phyloP scores from a whole-genome alignment of 2,329 filamentous ascomycete species.

The Cladobotryum mycophilum region DNA sequence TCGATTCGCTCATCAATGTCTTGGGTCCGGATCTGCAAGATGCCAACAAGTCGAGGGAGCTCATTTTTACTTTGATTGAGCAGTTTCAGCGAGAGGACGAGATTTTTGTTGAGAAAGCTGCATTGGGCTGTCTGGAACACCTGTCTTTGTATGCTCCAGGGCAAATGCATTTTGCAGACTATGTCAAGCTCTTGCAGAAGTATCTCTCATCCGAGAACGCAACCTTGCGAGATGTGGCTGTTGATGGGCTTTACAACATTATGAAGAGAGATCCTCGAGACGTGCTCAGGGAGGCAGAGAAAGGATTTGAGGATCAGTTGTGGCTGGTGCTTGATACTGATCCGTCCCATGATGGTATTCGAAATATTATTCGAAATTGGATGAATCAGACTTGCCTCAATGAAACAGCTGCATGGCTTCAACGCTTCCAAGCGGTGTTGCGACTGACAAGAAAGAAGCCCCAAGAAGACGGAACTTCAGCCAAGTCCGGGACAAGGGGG shows the following conservation, averaged over 20 bases:
- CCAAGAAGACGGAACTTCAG: constrained; percentile 44
- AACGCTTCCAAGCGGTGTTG: constrained; percentile 79
- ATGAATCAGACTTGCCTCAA: constrained; percentile 78
- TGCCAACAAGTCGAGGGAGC: constrained; percentile 80
- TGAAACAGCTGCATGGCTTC: constrained; percentile 80
- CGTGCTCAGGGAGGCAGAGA: constrained; percentile 68
- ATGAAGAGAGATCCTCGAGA: constrained; percentile 89
- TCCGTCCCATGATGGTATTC: constrained; percentile 72
- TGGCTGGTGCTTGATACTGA: constrained; percentile 82
- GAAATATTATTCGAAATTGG: constrained; percentile 88
- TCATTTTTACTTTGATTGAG: constrained; percentile 79
- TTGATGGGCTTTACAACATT: constrained; percentile 85
- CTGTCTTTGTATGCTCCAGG: constrained; percentile 86
- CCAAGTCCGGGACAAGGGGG: constrained; percentile 40
- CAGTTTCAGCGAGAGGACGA: constrained; percentile 76
- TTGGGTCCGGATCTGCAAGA: constrained; percentile 93
- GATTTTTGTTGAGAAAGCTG: constrained; percentile 64
- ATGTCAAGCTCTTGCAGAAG: constrained; percentile 75
- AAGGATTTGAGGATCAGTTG: constrained; percentile 80
- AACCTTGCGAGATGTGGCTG: constrained; percentile 69
- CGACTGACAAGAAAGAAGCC: constrained; percentile 74
- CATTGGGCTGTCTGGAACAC: constrained; percentile 80
- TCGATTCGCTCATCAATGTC: constrained; percentile 95
- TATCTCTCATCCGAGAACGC: constrained; percentile 65
- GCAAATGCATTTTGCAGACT: constrained; percentile 75